Conservation (phyloP, 1,284 basidiomycete genomes). For the Lentinula novae-zelandiae region DNA sequence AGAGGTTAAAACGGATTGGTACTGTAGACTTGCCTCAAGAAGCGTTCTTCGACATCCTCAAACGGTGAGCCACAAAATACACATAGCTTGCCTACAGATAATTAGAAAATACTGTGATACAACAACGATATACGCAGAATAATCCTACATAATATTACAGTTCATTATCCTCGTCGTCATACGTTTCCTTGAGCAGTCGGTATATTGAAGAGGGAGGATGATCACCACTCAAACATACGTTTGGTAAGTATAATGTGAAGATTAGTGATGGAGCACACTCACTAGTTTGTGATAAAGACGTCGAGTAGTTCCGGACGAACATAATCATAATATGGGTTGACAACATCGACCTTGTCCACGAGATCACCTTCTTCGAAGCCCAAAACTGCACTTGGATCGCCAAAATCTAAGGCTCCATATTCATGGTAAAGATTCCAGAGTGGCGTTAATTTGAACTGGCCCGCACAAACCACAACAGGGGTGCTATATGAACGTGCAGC, state of each 20-base stretch:
- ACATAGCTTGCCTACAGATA: too few species aligned
- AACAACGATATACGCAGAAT: slow-evolving; percentile 5
- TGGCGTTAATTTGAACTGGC: slow-evolving; percentile 95
- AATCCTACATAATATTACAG: slow-evolving; percentile 33
- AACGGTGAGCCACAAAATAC: slow-evolving; percentile 1
- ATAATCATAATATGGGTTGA: slow-evolving; percentile 94
- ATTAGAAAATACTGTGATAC: not conserved
- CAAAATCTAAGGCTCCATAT: slow-evolving; percentile 84
- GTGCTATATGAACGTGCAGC: slow-evolving; percentile 92
- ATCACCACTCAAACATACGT: slow-evolving; percentile 63
- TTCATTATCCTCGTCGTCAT: slow-evolving; percentile 88
- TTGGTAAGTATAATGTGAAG: slow-evolving; percentile 5
- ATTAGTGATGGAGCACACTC: slow-evolving; percentile 32
- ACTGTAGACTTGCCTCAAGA: slow-evolving; percentile 87
- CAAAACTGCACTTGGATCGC: slow-evolving; percentile 80
- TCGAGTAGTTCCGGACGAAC: slow-evolving; percentile 90
- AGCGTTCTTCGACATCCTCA: slow-evolving; percentile 83
- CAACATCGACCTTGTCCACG: slow-evolving; percentile 83
- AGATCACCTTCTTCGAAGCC: slow-evolving; percentile 76
- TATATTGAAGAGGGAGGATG: slow-evolving; percentile 92
- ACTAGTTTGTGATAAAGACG: slow-evolving; percentile 97
- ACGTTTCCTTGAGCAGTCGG: slow-evolving; percentile 86
- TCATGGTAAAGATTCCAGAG: slow-evolving; percentile 92
- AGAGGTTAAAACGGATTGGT: slow-evolving; percentile 82
- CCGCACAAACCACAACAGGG: slow-evolving; percentile 91